Base-by-base conservation (phyloP, 1,284 basidiomycete genomes). In the Pseudozyma tsukubaensis region DNA sequence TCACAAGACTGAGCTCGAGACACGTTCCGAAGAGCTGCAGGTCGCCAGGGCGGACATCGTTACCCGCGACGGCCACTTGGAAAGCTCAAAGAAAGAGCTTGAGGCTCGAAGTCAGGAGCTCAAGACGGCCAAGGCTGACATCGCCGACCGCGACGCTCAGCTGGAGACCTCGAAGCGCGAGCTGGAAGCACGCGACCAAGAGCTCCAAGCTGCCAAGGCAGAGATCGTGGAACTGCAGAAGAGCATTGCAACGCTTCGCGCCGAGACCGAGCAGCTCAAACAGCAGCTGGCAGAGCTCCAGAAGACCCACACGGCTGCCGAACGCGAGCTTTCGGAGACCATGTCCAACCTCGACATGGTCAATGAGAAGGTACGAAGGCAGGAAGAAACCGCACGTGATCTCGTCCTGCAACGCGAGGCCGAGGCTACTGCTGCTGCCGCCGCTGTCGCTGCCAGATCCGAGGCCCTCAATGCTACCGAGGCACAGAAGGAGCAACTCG, bases 321-420 rank as follows among this genome's bases (percentile, higher is more conserved):
- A 74, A 42, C 53, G 54, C 21, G 66, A 74, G 52, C 63, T 74
- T n/a, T 57, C 54, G 8, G 66, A 74, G 54, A 61, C 61, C 45
- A 60, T 59, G 51, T 73, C 61, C 10, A 61, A 44, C 37, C 71
- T 73, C 43, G 61, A 56, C 36, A 60, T 68, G 71, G 61, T 65
- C 45, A 64, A 68, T 42, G 71, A 73, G 42, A 68, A 73, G 71
- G 61, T 68, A 16, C 71, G 61, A 58, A 59, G 71, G 50, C 71
- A 73, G 47, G 71, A 73, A 14, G 65, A 68, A 34, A 59, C 61
- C 18, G 50, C 71, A 29, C 53, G 57, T 2, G 71, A 73, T 39
- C 58, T 73, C 9, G 42, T 61, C 18, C 65, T 61, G 7, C 71
- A 73, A 51, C 63, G 63, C 11, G 71, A 73, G 49, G 71, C 60